phyloP scores from a whole-genome alignment of 768 basidiomycete species.

The Suillus lakei region DNA sequence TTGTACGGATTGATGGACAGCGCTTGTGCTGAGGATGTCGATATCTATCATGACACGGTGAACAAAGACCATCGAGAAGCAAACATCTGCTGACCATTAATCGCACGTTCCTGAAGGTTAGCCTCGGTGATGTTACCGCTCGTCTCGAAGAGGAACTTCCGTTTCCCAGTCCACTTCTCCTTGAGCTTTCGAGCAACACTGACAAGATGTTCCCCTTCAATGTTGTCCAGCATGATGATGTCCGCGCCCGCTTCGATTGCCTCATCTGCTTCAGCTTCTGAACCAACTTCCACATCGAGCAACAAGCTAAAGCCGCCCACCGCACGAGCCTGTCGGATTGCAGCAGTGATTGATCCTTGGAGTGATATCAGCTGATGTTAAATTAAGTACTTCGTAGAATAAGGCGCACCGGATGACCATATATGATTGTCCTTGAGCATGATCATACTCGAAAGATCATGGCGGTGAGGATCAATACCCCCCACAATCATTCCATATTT shows the following conservation, averaged over 20 bases:
- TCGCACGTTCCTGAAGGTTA: conserved; percentile 80
- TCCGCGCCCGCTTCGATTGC: conserved; percentile 97
- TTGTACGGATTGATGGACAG: conserved; percentile 88
- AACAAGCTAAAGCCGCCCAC: conserved; percentile 92
- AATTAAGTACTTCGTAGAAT: neutral
- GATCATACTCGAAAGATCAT: conserved; percentile 98
- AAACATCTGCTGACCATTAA: conserved; percentile 66
- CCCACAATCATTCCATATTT: conserved; percentile 99
- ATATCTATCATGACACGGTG: conserved; percentile 61
- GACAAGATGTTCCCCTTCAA: conserved; percentile 76
- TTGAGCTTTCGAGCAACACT: conserved; percentile 72
- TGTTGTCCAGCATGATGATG: conserved; percentile 95
- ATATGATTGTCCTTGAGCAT: conserved; percentile 99
- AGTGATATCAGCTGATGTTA: conserved; percentile 11
- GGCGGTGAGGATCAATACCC: conserved; percentile 93
- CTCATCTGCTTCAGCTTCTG: conserved; percentile 91
- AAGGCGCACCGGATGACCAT: conserved; percentile 83
- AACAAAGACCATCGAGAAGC: neutral
- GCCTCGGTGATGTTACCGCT: conserved; percentile 94
- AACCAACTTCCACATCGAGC: conserved; percentile 92
- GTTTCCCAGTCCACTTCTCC: conserved; percentile 77
- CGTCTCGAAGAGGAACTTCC: conserved; percentile 89
- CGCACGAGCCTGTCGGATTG: conserved; percentile 81
- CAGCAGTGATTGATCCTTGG: conserved; percentile 86
- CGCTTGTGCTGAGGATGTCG: conserved; percentile 92